Percentiles rank a stretch among this genome's conserved stretches.
Conservation (phyloP, 768 basidiomycete genomes). For the Leccinum olivaceopallidum region DNA sequence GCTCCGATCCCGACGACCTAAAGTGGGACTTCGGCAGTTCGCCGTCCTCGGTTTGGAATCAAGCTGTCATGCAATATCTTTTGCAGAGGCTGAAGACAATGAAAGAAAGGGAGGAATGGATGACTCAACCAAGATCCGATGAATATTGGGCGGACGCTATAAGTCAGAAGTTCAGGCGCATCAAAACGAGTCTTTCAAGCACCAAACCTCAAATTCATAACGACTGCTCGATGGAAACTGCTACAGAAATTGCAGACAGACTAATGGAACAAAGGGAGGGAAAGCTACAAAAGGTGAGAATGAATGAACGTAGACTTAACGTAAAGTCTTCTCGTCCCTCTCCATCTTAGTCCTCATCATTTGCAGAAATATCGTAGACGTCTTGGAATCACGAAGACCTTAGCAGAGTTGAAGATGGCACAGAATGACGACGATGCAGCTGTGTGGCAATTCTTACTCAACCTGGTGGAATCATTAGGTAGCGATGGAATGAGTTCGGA, state of each 20-base stretch:
- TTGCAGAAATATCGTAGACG: too few species aligned
- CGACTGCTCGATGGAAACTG: too few species aligned
- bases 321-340: too few species aligned
- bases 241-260: not conserved
- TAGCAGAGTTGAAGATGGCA: too few species aligned
- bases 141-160: slow-evolving; percentile 1
- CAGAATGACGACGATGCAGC: too few species aligned
- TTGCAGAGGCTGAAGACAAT: not conserved
- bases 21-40: slow-evolving; percentile 4
- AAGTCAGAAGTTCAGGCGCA: not conserved
- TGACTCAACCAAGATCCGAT: not conserved
- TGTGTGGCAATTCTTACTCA: too few species aligned
- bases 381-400: too few species aligned
- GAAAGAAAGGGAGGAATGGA: not conserved
- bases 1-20: not conserved
- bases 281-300: not conserved
- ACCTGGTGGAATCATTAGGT: not conserved
- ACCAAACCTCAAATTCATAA: not conserved
- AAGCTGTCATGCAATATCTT: not conserved
- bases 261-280: not conserved
- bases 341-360: too few species aligned
- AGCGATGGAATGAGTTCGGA: slow-evolving; percentile 10
- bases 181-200: not conserved
- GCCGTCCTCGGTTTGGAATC: not conserved
- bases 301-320: not conserved